These are phyloP conservation scores for Ophiocordyceps australis DNA, from an alignment of 2,329 filamentous ascomycete species.

Conservation along the genomic window DNA sequence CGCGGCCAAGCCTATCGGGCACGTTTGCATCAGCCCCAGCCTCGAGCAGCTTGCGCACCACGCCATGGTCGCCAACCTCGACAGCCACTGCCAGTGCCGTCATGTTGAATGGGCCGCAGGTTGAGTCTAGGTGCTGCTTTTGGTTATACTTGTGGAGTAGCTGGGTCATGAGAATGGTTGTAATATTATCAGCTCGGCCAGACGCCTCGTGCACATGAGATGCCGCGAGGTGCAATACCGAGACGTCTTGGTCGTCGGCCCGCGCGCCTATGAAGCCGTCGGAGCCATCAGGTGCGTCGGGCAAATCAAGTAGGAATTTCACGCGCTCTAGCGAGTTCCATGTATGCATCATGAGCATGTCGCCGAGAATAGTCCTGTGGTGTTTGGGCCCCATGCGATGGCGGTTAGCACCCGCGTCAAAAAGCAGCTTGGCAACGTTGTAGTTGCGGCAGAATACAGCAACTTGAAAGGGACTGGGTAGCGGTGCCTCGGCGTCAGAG, in stretches of 20 bases:
- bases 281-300: background rate
- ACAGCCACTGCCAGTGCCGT: background rate
- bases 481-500: background rate
- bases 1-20: background rate
- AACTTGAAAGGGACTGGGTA: background rate
- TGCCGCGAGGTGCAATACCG: too few relatives aligned
- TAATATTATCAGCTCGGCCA: background rate
- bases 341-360: background rate
- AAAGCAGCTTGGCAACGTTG: background rate
- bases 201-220: too few relatives aligned
- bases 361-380: background rate
- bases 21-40: background rate
- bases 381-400: background rate
- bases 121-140: background rate
- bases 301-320: background rate
- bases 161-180: background rate
- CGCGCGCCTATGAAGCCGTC: conserved; percentile 1
- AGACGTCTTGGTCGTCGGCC: background rate
- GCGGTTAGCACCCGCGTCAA: background rate
- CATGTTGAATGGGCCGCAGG: background rate
- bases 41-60: conserved; percentile 1
- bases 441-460: background rate
- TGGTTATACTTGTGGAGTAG: background rate
- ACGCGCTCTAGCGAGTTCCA: conserved; percentile 1
- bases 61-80: background rate